A percentile compares a stretch with the other conserved stretches of the same genome.
Evolutionary conservation across 2,329 filamentous ascomycete species (phyloP).

Genomic region (Cercospora beticola): DNA sequence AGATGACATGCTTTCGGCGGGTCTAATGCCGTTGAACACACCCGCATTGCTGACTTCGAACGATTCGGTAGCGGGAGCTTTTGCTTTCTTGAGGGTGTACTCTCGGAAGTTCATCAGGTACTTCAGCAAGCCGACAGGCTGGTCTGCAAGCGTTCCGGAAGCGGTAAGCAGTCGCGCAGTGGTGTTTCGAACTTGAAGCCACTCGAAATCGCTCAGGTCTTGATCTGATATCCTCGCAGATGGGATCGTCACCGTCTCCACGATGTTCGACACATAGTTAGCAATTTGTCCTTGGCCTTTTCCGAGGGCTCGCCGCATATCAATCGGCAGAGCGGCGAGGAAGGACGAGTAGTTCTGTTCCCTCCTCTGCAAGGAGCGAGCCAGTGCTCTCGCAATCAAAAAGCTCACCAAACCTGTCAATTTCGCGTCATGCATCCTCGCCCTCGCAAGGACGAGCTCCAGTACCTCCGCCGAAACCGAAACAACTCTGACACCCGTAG

Average conservation of each 20-base stretch:
- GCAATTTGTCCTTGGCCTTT: constrained; percentile 41
- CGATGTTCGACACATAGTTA: constrained; percentile 33
- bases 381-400: constrained; percentile 43
- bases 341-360: constrained; percentile 36
- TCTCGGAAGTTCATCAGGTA: constrained; percentile 44
- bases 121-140: constrained; percentile 46
- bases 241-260: constrained; percentile 17
- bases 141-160: constrained; percentile 39
- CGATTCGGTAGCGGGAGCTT: constrained; percentile 42
- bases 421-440: constrained; percentile 40
- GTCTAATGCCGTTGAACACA: constrained; percentile 35
- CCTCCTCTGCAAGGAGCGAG: constrained; percentile 31
- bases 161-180: constrained; percentile 39
- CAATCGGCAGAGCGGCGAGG: constrained; percentile 42
- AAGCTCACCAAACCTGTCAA: constrained; percentile 46
- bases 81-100: constrained; percentile 45
- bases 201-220: constrained; percentile 28
- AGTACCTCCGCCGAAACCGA: constrained; percentile 37
- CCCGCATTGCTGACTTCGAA: constrained; percentile 51
- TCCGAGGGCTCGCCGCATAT: constrained; percentile 42
- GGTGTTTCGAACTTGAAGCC: constrained; percentile 38
- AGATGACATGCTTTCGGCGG: background rate
- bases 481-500: constrained; percentile 38
- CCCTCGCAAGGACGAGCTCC: constrained; percentile 31
- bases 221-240: background rate